These are phyloP conservation scores for Nematocida sp. DNA, from an alignment of 371 early-diverging fungal species.

Conservation along the genomic window DNA sequence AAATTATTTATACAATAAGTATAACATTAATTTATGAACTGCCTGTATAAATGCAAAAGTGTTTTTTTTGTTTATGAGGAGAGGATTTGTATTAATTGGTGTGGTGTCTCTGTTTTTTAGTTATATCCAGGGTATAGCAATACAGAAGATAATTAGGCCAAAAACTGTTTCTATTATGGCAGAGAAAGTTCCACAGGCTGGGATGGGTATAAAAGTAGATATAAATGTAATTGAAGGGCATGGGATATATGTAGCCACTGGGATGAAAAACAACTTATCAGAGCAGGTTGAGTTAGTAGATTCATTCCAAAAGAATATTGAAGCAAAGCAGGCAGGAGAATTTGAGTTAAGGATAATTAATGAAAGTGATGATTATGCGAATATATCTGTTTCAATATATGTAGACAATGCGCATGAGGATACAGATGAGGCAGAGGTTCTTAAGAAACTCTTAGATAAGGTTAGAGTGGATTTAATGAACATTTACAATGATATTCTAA, in stretches of 20 bases:
- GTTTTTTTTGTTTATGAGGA: slow-evolving; percentile 56
- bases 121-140: slow-evolving; percentile 17
- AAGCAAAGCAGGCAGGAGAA: slow-evolving; percentile 38
- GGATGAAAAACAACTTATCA: slow-evolving; percentile 24
- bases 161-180: slow-evolving; percentile 12
- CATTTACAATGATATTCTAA: slow-evolving; percentile 53
- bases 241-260: background rate
- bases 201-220: slow-evolving; percentile 44
- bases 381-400: slow-evolving; percentile 26
- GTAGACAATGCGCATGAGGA: slow-evolving; percentile 51
- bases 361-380: slow-evolving; percentile 23
- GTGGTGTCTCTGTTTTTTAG: slow-evolving; percentile 11
- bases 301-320: slow-evolving; percentile 35
- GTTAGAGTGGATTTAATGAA: slow-evolving; percentile 46
- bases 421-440: slow-evolving; percentile 57
- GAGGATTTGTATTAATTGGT: background rate
- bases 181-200: slow-evolving; percentile 28
- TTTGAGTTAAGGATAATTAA: slow-evolving; percentile 39
- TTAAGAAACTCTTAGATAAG: slow-evolving; percentile 49
- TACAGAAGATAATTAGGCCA: slow-evolving; percentile 57
- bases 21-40: background rate
- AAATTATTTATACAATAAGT: too few species aligned
- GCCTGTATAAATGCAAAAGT: background rate
- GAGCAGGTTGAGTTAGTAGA: slow-evolving; percentile 7
- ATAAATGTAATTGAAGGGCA: slow-evolving; percentile 32